phyloP scores from a whole-genome alignment of 495 filamentous ascomycete species.

The Penicillium macrosclerotiorum region DNA sequence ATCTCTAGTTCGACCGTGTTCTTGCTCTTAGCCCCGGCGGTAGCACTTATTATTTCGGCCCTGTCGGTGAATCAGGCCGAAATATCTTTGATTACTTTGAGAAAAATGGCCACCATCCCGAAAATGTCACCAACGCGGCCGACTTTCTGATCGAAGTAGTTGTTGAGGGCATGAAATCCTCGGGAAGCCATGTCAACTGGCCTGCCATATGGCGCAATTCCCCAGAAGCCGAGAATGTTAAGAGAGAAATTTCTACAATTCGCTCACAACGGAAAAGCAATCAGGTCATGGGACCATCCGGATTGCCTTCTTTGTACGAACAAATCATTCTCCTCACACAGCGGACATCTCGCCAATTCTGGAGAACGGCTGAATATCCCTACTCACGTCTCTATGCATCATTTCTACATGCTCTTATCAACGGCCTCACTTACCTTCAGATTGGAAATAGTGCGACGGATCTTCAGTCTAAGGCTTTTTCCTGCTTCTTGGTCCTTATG shows the following conservation, averaged over 20 bases:
- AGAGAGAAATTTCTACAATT: slow-evolving; percentile 62
- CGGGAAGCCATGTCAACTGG: slow-evolving; percentile 69
- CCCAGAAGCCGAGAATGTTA: slow-evolving; percentile 64
- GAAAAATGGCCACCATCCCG: slow-evolving; percentile 35
- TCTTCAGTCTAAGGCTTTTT: slow-evolving; percentile 76
- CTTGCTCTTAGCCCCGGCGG: slow-evolving; percentile 65
- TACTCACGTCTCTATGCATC: slow-evolving; percentile 81
- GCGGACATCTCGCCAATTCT: slow-evolving; percentile 66
- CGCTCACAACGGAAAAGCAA: slow-evolving; percentile 53
- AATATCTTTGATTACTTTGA: slow-evolving; percentile 54
- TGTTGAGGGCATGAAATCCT: slow-evolving; percentile 66
- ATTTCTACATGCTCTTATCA: slow-evolving; percentile 69
- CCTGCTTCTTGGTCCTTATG: slow-evolving; percentile 78
- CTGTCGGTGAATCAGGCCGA: slow-evolving; percentile 56
- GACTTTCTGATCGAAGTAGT: slow-evolving; percentile 90
- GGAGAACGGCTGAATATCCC: slow-evolving; percentile 73
- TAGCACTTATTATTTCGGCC: slow-evolving; percentile 65
- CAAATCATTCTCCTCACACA: slow-evolving; percentile 64
- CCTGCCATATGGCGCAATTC: slow-evolving; percentile 73
- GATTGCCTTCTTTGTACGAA: slow-evolving; percentile 62
- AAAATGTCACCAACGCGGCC: slow-evolving; percentile 64
- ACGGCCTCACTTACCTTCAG: slow-evolving; percentile 71
- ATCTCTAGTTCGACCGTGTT: slow-evolving; percentile 64
- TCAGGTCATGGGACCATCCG: slow-evolving; percentile 54
- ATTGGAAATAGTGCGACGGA: slow-evolving; percentile 64